Percentiles rank a stretch among this genome's conserved stretches.
phyloP scores from a whole-genome alignment of 495 filamentous ascomycete genomes.

The Articulospora tetracladia region DNA sequence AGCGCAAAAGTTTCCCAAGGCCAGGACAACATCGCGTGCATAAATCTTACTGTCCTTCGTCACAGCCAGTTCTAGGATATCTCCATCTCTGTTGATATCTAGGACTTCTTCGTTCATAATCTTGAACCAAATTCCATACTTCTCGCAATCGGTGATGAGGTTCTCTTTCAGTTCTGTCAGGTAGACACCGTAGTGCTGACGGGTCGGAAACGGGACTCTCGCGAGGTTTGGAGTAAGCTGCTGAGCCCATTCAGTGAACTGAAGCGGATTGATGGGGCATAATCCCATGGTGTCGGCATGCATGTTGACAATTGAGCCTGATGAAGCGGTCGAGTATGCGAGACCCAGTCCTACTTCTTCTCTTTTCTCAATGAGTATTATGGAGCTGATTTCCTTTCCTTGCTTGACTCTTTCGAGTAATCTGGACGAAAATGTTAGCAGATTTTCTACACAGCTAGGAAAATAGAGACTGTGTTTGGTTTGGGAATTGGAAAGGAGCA shows the following conservation, averaged over 20 bases:
- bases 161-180: background rate
- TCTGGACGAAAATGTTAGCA: background rate
- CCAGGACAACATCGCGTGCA: background rate
- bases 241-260: background rate
- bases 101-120: background rate
- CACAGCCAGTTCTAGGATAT: background rate
- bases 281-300: background rate
- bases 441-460: background rate
- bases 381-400: background rate
- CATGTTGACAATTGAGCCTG: background rate
- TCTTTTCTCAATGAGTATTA: background rate
- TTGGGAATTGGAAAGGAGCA: too few species aligned
- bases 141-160: background rate
- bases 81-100: background rate
- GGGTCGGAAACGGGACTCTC: background rate
- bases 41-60: background rate
- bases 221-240: background rate
- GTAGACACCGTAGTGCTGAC: background rate
- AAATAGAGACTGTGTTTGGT: too few species aligned
- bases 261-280: background rate
- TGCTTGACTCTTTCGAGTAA: background rate
- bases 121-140: background rate
- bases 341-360: background rate
- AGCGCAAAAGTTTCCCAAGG: background rate
- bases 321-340: background rate